Conservation (phyloP, 371 early-diverging fungal species). For the Mortierella sp. region DNA sequence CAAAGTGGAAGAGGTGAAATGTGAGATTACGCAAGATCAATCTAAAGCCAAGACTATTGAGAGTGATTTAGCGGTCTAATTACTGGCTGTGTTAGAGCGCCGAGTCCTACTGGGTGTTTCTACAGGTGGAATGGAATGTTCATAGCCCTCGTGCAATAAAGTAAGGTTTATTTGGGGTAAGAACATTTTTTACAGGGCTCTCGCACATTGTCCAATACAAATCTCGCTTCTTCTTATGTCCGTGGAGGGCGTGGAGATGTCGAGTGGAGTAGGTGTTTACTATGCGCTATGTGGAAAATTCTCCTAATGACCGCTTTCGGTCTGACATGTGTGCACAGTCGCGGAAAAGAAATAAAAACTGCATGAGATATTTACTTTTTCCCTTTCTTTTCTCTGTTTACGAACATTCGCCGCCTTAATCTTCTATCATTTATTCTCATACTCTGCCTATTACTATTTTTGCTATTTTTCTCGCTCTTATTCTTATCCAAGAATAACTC, state of each 20-base stretch:
- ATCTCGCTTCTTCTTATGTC: neutral
- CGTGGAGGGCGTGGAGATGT: neutral
- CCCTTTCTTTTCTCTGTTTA: neutral
- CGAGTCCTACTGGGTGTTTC: neutral
- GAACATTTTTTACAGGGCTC: conserved; percentile 4
- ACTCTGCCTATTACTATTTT: neutral
- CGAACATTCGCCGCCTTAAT: neutral
- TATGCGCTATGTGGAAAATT: conserved; percentile 2
- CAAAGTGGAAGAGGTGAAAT: neutral
- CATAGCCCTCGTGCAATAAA: conserved; percentile 2
- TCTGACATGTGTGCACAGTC: conserved; percentile 4
- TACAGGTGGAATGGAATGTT: conserved; percentile 1
- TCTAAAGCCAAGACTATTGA: too few relatives aligned
- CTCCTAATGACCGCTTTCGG: neutral
- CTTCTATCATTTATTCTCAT: too few relatives aligned
- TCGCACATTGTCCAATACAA: neutral
- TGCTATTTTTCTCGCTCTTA: neutral
- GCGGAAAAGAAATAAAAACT: conserved; percentile 3
- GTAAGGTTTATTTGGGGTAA: conserved; percentile 18
- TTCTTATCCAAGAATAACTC: neutral
- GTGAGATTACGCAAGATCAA: too few relatives aligned
- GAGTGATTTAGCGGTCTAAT: neutral
- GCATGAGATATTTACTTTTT: neutral
- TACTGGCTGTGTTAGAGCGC: neutral
- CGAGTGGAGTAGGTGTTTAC: neutral